Evolutionary conservation across 2,329 filamentous ascomycete genomes (phyloP).

Genomic region (Apiospora aurea): DNA sequence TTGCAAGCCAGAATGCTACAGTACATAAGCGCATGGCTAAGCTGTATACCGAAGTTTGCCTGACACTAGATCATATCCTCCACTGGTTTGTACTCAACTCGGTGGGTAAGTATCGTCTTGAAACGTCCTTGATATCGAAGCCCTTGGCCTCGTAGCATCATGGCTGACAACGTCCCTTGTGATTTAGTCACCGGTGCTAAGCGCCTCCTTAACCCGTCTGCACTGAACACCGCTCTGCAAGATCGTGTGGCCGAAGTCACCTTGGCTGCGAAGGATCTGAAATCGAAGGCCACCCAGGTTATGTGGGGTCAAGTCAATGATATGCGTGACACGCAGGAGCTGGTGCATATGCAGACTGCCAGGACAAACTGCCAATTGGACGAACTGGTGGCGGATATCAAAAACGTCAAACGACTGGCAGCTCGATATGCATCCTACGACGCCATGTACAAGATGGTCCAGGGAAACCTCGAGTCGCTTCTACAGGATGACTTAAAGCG

Average conservation of each 20-base stretch:
- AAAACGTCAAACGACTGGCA: neutral
- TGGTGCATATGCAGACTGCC: neutral
- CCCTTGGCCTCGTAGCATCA: no score
- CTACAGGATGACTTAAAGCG: neutral
- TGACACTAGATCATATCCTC: conserved; percentile 27
- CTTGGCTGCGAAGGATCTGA: neutral
- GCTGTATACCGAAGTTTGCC: conserved; percentile 26
- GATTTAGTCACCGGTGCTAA: neutral
- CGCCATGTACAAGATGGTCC: neutral
- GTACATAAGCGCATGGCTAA: conserved; percentile 28
- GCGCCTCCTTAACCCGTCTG: neutral
- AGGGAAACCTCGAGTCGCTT: neutral
- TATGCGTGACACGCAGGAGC: neutral
- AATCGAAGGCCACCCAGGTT: neutral
- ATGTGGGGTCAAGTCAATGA: neutral
- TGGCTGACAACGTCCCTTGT: neutral
- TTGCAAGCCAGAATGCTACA: conserved; percentile 23
- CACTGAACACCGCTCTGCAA: neutral
- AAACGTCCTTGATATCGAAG: neutral
- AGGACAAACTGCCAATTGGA: neutral
- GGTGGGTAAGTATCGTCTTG: conserved; percentile 18
- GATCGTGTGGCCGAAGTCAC: neutral
- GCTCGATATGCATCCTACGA: neutral
- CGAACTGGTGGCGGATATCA: neutral
- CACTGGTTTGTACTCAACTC: conserved; percentile 28